Percentiles rank a stretch among this genome's conserved stretches.
Evolutionary conservation across 73 alveolate species (phyloP).

Genomic region (Paramecium caudatum): DNA sequence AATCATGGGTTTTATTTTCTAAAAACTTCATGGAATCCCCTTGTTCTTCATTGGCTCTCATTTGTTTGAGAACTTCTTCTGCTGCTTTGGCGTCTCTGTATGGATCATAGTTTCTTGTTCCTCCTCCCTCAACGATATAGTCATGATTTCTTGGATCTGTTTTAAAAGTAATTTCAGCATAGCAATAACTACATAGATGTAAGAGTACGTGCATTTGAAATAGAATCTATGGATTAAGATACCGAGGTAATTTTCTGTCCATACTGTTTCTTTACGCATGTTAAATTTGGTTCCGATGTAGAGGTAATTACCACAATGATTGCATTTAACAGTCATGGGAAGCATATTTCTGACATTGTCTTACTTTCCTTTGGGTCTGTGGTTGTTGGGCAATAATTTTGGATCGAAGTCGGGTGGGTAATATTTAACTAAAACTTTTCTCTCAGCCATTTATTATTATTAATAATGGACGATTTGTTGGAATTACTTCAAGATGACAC

Average conservation of each 20-base stretch:
- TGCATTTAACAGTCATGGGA: conserved; percentile 94
- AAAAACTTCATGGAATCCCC: conserved; percentile 97
- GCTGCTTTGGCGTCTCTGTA: conserved; percentile 96
- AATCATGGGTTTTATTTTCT: conserved; percentile 97
- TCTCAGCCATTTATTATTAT: conserved; percentile 91
- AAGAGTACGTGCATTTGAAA: conserved; percentile 90
- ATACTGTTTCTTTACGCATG: conserved; percentile 97
- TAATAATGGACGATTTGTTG: background rate
- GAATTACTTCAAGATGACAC: background rate
- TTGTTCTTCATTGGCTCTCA: conserved; percentile 92
- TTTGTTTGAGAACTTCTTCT: conserved; percentile 89
- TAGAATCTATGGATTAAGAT: conserved; percentile 94
- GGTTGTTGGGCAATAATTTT: conserved; percentile 85
- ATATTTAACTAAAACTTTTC: conserved; percentile 96
- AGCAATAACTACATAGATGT: conserved; percentile 79
- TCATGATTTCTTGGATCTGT: conserved; percentile 99
- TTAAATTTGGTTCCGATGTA: conserved; percentile 99
- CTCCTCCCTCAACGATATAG: conserved; percentile 97
- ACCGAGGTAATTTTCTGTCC: conserved; percentile 97
- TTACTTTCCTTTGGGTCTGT: conserved; percentile 85
- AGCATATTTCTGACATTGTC: conserved; percentile 96
- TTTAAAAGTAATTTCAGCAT: conserved; percentile 97
- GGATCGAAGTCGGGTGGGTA: conserved; percentile 99
- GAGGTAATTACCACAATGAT: conserved; percentile 97
- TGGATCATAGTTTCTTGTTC: conserved; percentile 97